Conservation (phyloP, 2,329 filamentous ascomycete genomes). For the Coniochaeta prunicola region DNA sequence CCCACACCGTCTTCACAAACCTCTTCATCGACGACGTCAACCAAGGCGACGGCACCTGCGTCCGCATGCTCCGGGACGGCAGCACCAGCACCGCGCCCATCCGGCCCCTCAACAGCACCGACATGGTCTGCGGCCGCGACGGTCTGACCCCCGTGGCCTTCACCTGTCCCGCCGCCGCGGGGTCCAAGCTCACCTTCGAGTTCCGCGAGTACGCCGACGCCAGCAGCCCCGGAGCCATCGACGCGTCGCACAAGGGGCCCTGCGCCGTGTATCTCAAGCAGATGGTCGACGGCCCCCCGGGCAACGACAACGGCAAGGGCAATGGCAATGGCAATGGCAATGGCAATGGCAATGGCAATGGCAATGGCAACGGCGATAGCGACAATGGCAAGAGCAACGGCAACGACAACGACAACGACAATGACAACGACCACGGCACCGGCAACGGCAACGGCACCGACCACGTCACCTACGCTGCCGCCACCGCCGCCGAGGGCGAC, state of each 20-base stretch:
- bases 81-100: constrained; percentile 50
- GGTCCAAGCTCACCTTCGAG: constrained; percentile 56
- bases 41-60: constrained; percentile 65
- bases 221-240: constrained; percentile 46
- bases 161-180: constrained; percentile 41
- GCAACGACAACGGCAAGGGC: too few relatives aligned
- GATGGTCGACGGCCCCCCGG: too few relatives aligned
- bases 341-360: too few relatives aligned
- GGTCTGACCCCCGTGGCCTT: constrained; percentile 37
- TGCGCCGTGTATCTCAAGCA: constrained; percentile 70
- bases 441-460: too few relatives aligned
- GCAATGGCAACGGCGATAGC: too few relatives aligned
- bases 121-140: constrained; percentile 59
- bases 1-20: constrained; percentile 59
- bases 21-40: constrained; percentile 53
- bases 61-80: constrained; percentile 55
- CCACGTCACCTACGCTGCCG: constrained; percentile 33
- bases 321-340: too few relatives aligned
- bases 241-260: constrained; percentile 57
- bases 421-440: too few relatives aligned
- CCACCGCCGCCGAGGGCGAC: constrained; percentile 45
- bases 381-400: too few relatives aligned
- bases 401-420: too few relatives aligned
- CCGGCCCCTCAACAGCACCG: constrained; percentile 44
- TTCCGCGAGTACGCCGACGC: constrained; percentile 56